Base-by-base conservation (phyloP, 306 rosid species). In the Ziziphus jujuba region DNA sequence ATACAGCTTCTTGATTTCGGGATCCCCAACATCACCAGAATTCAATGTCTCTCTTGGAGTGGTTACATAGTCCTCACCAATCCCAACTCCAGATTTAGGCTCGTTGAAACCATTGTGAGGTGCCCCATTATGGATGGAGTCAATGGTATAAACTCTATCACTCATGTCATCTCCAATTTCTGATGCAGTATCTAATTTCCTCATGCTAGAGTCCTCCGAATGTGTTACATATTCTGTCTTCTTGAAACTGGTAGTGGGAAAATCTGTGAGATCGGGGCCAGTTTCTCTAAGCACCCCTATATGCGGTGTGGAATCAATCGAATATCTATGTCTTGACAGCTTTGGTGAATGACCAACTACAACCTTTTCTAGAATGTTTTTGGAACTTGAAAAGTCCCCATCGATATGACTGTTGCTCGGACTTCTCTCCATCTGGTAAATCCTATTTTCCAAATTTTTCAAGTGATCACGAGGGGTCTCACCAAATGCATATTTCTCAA, bases 91-190 rank as follows among this genome's bases (percentile, higher is more conserved):
- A 20, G 84, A 72, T 83, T 87, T 87, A 61, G 77, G 58, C 45
- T 84, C 89, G 12, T 63, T 57, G 64, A 78, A 81, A 70, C 95
- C 83, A 68, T 75, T 79, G 75, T 73, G 25, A 4, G 89, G 70
- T 54, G 77, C 82, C 62, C 87, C 89, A 52, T 62, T 67, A 59
- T 95, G 90, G 65, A 95, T 69, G 58, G 97, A 95, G 77, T 95
- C 99, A 25, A 95, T 89, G 69, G 96, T 95, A 70, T 95, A 95
- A 80, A 95, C 75, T 82, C 97, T 84, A 72, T 95, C 99, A 69
- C 79, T 69, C 67, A 15, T 80, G 72, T 91, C 95, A 51, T 95
- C 99, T 53, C 83, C 92, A 74, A 75, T 73, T 59, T 90, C 97
- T 31, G 95, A 87, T 59, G 59, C 77, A 72, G 82, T 78, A 72